Evolutionary conservation across 352 stramenopile genomes (phyloP).

Genomic region (Phytophthora pistaciae): DNA sequence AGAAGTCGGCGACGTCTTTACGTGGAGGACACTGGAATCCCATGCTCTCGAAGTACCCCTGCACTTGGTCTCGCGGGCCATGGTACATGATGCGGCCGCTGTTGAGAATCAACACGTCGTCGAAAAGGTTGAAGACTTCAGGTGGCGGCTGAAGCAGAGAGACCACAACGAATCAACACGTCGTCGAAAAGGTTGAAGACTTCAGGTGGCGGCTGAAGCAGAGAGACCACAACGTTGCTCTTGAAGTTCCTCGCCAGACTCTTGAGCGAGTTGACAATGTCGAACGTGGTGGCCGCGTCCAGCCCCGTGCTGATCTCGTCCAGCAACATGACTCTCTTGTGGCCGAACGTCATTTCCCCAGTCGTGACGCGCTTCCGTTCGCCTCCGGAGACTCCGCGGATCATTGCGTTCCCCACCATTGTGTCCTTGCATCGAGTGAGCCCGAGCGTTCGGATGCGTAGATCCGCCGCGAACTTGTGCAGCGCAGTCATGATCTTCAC

Average conservation of each 20-base stretch:
- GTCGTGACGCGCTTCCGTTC: slow-evolving; percentile 92
- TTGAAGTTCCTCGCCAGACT: slow-evolving; percentile 50
- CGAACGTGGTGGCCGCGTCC: slow-evolving; percentile 55
- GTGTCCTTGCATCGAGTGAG: slow-evolving; percentile 58
- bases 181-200: slow-evolving; percentile 95
- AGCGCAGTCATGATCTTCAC: slow-evolving; percentile 32
- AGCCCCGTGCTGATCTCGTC: slow-evolving; percentile 80
- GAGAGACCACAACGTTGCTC: slow-evolving; percentile 66
- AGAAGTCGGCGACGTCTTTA: slow-evolving; percentile 53
- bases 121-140: slow-evolving; percentile 94
- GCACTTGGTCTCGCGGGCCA: slow-evolving; percentile 32
- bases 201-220: slow-evolving; percentile 93
- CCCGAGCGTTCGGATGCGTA: slow-evolving; percentile 41
- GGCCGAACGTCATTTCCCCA: slow-evolving; percentile 81
- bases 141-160: slow-evolving; percentile 91
- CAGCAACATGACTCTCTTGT: slow-evolving; percentile 75
- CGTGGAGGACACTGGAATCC: slow-evolving; percentile 47
- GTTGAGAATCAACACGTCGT: slow-evolving; percentile 92
- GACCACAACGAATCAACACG: slow-evolving; percentile 88
- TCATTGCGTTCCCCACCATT: slow-evolving; percentile 56
- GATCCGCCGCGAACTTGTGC: slow-evolving; percentile 33
- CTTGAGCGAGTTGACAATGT: slow-evolving; percentile 56
- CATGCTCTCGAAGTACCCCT: slow-evolving; percentile 54
- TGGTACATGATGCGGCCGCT: slow-evolving; percentile 88
- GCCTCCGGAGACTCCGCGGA: slow-evolving; percentile 76